A percentile compares a stretch with the other conserved stretches of the same genome.
Evolutionary conservation across 2,329 filamentous ascomycete genomes (phyloP).

Genomic region (Gliomastix tumulicola): DNA sequence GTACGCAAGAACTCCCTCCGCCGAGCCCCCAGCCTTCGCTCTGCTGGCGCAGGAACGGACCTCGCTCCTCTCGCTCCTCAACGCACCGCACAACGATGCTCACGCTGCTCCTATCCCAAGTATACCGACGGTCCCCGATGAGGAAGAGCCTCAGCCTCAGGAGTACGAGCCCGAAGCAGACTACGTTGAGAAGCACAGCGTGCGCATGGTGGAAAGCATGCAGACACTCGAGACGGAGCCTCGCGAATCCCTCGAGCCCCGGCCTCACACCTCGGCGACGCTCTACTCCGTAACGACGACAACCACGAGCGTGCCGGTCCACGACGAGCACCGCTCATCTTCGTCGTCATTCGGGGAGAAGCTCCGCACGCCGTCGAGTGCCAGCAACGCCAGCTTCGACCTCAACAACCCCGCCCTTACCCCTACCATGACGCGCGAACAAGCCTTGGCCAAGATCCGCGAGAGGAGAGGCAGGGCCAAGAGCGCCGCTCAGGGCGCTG

Average conservation of each 20-base stretch:
- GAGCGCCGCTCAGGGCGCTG: constrained; percentile 57
- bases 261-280: constrained; percentile 38
- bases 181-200: background rate
- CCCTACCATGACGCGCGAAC: constrained; percentile 63
- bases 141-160: constrained; percentile 2
- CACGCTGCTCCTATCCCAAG: constrained; percentile 23
- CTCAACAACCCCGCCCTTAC: constrained; percentile 51
- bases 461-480: constrained; percentile 65
- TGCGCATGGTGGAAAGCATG: background rate
- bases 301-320: constrained; percentile 44
- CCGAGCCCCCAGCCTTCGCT: constrained; percentile 55
- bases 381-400: constrained; percentile 38
- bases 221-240: constrained; percentile 3
- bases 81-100: constrained; percentile 39
- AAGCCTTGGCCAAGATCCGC: constrained; percentile 69
- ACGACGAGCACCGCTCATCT: constrained; percentile 32
- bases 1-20: constrained; percentile 54
- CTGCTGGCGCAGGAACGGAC: constrained; percentile 39
- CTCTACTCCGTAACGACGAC: constrained; percentile 42
- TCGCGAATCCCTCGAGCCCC: constrained; percentile 16
- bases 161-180: constrained; percentile 2
- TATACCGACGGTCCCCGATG: constrained; percentile 31
- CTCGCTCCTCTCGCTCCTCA: constrained; percentile 55
- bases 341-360: constrained; percentile 36
- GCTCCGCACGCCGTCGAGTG: constrained; percentile 35